Evolutionary conservation across 2,329 filamentous ascomycete species (phyloP), one percentile per base, ranked within the genome.

Genomic region (Grosmannia penicillata): DNA sequence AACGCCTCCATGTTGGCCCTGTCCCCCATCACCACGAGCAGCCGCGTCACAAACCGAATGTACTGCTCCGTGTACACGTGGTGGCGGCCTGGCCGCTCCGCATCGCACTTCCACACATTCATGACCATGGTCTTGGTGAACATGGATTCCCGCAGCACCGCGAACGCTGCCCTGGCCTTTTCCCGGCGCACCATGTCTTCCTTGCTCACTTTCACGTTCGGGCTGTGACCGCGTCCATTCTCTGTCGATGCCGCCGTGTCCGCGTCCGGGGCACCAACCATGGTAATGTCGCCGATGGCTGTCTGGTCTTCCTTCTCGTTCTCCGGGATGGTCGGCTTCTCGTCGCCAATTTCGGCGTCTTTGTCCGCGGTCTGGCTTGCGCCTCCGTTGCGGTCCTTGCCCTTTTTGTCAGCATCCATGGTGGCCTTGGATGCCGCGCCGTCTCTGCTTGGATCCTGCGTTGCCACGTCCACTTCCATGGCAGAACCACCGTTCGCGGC

Each of bases 41-140:
- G 64, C 39, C 72, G 68, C 11, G 84, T 75, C 56, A 93, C 84
- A 52, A 91, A 91, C 15, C 77, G 75, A 2, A 85, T 80, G 51
- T 95, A 95, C 45, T 82, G 78, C 35, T 83, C 77, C 0, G 85
- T 94, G 54, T 91, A 95, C 27, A 94, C 85, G 51, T 93, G 91
- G 55, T 95, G 87, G 15, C 87, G 74, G 0, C 87, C 87, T 0
- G 85, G 68, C 2, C 72, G 66, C 50, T 95, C 87, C 33, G 82
- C 77, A 47, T 94, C 87, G 27, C 87, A 91, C 49, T 87, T 89
- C 87, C 87, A 95, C 4, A 95, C 85, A 52, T 93, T 89, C 56
- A 94, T 78, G 1, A 82, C 79, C 79, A 93, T 93, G 0, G 85
- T 93, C 60, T 94, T 94, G 28, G 87, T 93, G 48, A 94, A 89